A percentile compares a stretch with the other conserved stretches of the same genome.
These are phyloP conservation scores for Colletotrichum tropicale DNA, from an alignment of 2,329 filamentous ascomycete genomes.

Conservation along the genomic window DNA sequence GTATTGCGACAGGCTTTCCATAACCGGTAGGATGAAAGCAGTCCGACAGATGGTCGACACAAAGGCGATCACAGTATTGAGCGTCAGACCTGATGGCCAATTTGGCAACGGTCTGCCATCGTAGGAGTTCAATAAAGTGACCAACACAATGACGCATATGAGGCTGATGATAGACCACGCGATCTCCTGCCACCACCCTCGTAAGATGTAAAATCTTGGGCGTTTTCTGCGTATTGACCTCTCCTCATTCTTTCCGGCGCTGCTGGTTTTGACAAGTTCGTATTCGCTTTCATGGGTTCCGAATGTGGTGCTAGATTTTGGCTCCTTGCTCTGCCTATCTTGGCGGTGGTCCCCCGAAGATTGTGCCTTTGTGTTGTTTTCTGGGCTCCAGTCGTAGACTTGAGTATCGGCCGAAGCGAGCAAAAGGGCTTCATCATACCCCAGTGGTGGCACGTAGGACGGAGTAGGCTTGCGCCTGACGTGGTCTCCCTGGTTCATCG, in stretches of 20 bases:
- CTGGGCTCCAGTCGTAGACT: not conserved
- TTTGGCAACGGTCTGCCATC: slow-evolving; percentile 26
- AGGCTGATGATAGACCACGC: not conserved
- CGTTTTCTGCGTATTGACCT: not conserved
- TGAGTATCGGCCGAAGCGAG: not conserved
- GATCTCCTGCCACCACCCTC: slow-evolving; percentile 1
- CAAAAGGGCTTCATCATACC: not conserved
- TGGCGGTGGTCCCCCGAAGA: not conserved
- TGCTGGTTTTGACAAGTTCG: not conserved
- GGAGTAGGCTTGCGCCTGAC: not conserved
- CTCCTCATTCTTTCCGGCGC: not conserved
- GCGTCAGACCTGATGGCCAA: slow-evolving; percentile 26
- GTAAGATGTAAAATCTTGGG: not conserved
- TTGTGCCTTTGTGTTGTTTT: not conserved
- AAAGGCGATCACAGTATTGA: slow-evolving; percentile 31
- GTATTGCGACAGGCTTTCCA: slow-evolving; percentile 26
- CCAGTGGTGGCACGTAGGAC: not conserved
- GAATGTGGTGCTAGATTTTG: not conserved
- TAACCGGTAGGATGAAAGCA: slow-evolving; percentile 26
- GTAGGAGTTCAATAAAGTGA: slow-evolving; percentile 6
- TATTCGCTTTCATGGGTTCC: not conserved
- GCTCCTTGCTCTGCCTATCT: not conserved
- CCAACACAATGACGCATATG: slow-evolving; percentile 23
- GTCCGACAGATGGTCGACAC: slow-evolving; percentile 27
- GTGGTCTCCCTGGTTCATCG: not conserved